phyloP scores from a whole-genome alignment of 352 stramenopile species.

The Phytopythium kandeliae region DNA sequence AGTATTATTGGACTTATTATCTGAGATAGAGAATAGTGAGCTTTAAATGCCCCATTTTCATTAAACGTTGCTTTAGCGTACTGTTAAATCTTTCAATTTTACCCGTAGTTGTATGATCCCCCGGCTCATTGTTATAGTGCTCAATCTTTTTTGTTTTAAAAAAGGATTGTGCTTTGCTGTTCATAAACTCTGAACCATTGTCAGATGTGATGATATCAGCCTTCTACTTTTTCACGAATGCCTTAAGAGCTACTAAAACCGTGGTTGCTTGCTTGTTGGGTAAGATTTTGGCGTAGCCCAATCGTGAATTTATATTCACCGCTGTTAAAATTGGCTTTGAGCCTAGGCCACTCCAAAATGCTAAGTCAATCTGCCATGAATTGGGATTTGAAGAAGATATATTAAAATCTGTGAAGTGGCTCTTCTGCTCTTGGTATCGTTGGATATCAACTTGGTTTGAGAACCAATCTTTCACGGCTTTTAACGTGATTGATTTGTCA shows the following conservation, averaged over 20 bases:
- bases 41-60: constrained; percentile 9
- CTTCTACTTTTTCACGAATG: constrained; percentile 18
- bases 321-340: constrained; percentile 17
- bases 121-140: constrained; percentile 31
- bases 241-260: constrained; percentile 18
- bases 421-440: too few species aligned
- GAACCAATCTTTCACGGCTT: too few species aligned
- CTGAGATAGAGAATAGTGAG: too few species aligned
- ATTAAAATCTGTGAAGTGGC: too few species aligned
- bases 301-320: constrained; percentile 32
- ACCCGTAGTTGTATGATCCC: constrained; percentile 30
- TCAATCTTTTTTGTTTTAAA: constrained; percentile 26
- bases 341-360: constrained; percentile 21
- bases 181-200: constrained; percentile 35
- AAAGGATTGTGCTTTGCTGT: constrained; percentile 15
- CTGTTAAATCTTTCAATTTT: constrained; percentile 43
- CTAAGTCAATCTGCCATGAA: constrained; percentile 24
- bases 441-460: too few species aligned
- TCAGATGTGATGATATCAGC: constrained; percentile 24
- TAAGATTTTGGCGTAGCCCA: constrained; percentile 33
- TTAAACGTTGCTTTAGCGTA: constrained; percentile 29
- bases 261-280: constrained; percentile 23
- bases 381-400: too few species aligned
- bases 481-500: too few species aligned
- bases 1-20: too few species aligned